These are phyloP conservation scores for Geotrichum citri-aurantii DNA, from an alignment of 1,139 yeast genomes.

Conservation along the genomic window DNA sequence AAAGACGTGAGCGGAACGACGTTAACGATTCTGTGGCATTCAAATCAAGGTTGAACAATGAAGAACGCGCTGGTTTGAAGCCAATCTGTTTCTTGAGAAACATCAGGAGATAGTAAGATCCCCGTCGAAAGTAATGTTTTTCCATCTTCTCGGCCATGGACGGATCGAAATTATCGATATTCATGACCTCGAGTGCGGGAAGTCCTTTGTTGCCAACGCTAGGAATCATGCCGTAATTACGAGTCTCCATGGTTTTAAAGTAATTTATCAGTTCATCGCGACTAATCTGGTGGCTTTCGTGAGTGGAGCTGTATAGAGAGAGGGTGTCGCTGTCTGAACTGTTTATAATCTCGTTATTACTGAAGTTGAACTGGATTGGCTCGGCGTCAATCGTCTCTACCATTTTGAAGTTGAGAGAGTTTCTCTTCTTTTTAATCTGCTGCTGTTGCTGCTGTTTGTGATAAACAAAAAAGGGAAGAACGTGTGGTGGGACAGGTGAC, in stretches of 20 bases:
- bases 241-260: background rate
- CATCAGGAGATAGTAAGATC: slow-evolving; percentile 3
- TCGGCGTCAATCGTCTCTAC: slow-evolving; percentile 12
- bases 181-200: slow-evolving; percentile 5
- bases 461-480: background rate
- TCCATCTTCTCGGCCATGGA: background rate
- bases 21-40: background rate
- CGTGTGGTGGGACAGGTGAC: background rate
- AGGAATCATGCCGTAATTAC: slow-evolving; percentile 1
- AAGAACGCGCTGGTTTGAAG: background rate
- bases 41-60: background rate
- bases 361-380: slow-evolving; percentile 3
- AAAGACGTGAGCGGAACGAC: background rate
- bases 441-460: background rate
- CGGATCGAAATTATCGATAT: slow-evolving; percentile 6
- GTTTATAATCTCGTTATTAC: background rate
- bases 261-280: slow-evolving; percentile 1
- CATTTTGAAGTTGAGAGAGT: background rate
- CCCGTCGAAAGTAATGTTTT: background rate
- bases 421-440: background rate
- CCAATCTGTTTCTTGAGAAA: background rate
- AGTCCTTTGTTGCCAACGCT: slow-evolving; percentile 3
- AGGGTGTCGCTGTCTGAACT: background rate
- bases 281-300: background rate
- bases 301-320: background rate